Evolutionary conservation across 192 early-diverging fungal species (phyloP), one percentile per base, ranked within the genome.

Genomic region (Backusella liffmaniae): DNA sequence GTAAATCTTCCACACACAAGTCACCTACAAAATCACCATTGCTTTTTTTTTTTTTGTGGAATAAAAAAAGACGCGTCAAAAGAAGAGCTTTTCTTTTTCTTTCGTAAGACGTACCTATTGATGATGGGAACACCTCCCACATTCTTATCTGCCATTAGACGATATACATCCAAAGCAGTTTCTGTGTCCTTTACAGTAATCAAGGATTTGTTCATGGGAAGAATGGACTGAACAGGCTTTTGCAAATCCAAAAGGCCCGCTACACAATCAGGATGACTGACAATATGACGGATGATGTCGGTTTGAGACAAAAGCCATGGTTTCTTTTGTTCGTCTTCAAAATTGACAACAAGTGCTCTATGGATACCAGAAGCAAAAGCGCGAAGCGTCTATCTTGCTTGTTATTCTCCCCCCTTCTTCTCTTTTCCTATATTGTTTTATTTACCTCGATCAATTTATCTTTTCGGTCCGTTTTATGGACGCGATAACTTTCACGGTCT

Each of bases 301-400:
- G 87, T 84, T 74, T 92, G 91, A 4, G 89, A 89, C 26, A 92
- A 67, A 7, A 92, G 44, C 75, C 81, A 90, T 29, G 83, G 82
- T 18, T 73, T 26, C 1, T 56, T 66, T 3, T 75, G 41, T 68
- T 78, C 44, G 4, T 84, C 70, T 30, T 65, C 66, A 16, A 79
- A 83, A 70, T 90, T 86, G 15, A 87, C 82, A 73, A 92, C 88
- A 5, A 92, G 80, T 18, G 83, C 82, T 16, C 90, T 82, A 77
- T 92, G 91, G 29, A 83, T 85, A 16, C 89, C 86, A 15, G 77
- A 78, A 12, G 88, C 84, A 79, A 91, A 91, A 1, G 80, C 85
- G 23, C 77, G n/a, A n/a, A 86, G 41, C 13, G 80, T 79, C 85
- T 84, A 66, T 29, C 15, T 9, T 9, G 1, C 9, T 30, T 30